Conservation (phyloP, 106 monocot genomes). For the Phalaenopsis equestris region DNA sequence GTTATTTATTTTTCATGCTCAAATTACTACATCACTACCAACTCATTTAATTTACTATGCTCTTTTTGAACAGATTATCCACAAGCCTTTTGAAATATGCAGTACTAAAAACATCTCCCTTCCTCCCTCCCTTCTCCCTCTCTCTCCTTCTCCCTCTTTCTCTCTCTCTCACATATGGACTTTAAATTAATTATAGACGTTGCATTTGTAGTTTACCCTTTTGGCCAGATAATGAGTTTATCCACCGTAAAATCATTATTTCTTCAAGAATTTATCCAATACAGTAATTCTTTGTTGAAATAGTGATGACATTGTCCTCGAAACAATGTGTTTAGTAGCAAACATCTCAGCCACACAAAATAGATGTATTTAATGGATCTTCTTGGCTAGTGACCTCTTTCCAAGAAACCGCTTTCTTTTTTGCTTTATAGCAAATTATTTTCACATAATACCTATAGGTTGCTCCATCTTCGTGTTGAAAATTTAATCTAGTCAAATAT, state of each 20-base stretch:
- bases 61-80: not conserved
- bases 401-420: too few species aligned
- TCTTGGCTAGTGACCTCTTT: too few species aligned
- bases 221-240: too few species aligned
- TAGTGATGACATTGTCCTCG: not conserved
- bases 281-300: not conserved
- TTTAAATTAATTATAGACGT: too few species aligned
- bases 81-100: not conserved
- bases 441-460: too few species aligned
- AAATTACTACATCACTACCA: not conserved
- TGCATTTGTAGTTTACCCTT: too few species aligned
- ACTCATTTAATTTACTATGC: not conserved
- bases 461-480: too few species aligned
- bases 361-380: not conserved
- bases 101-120: not conserved
- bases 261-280: not conserved
- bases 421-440: too few species aligned
- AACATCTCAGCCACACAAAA: not conserved
- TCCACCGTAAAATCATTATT: too few species aligned
- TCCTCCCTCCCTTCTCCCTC: not conserved
- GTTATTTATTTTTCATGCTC: constrained; percentile 19
- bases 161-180: not conserved
- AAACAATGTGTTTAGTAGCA: not conserved
- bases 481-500: too few species aligned
- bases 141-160: not conserved